These are phyloP conservation scores for Leccinum solheimii DNA, from an alignment of 1,284 basidiomycete species.

Conservation along the genomic window DNA sequence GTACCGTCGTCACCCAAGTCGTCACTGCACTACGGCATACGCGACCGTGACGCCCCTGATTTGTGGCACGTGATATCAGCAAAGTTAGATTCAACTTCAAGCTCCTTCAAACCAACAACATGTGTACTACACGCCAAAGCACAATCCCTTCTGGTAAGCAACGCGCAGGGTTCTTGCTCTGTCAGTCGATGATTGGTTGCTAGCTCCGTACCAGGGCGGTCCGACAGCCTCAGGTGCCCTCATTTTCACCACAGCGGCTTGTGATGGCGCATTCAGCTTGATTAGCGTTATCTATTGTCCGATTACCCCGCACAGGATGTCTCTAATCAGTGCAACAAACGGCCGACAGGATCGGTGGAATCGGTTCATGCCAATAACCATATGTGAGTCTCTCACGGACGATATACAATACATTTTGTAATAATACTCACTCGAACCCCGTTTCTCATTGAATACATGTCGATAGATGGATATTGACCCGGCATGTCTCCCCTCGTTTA, in stretches of 20 bases:
- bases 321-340: neutral
- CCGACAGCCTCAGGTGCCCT: neutral
- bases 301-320: constrained; percentile 1
- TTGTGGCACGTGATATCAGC: constrained; percentile 15
- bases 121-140: neutral
- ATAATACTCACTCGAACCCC: neutral
- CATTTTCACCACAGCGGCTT: neutral
- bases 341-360: constrained; percentile 14
- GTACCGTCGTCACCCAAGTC: too few relatives aligned
- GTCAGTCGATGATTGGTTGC: neutral
- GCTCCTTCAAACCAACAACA: neutral
- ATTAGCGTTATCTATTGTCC: neutral
- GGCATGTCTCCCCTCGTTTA: neutral
- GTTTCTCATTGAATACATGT: neutral
- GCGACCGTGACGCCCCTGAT: neutral
- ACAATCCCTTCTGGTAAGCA: neutral
- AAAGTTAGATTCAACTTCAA: neutral
- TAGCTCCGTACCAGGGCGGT: neutral
- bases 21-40: too few relatives aligned
- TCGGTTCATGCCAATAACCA: constrained; percentile 10
- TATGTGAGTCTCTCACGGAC: constrained; percentile 1
- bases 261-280: too few relatives aligned
- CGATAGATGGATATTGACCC: neutral
- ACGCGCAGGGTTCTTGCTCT: neutral
- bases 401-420: constrained; percentile 1